phyloP scores from a whole-genome alignment of 2,329 filamentous ascomycete genomes.

The Fusarium drepaniforme region DNA sequence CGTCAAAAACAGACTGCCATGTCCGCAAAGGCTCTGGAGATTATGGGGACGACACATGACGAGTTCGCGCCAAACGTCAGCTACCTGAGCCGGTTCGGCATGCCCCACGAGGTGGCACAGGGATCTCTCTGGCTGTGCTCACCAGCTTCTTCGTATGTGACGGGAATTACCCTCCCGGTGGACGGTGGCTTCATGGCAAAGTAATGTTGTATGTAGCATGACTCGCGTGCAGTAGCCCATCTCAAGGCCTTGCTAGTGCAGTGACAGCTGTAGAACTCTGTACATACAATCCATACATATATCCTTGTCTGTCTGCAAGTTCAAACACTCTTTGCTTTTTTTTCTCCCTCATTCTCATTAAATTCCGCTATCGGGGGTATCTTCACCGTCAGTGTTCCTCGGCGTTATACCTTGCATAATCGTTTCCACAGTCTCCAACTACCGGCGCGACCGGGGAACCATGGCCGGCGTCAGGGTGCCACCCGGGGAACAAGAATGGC shows the following conservation, averaged over 20 bases:
- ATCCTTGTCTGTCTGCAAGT: background rate
- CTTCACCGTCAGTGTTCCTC: background rate
- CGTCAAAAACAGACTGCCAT: constrained; percentile 20
- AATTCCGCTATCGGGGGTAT: background rate
- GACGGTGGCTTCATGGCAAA: constrained; percentile 26
- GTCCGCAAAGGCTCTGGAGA: constrained; percentile 28
- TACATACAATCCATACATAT: background rate
- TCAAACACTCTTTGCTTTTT: background rate
- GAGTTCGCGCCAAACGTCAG: constrained; percentile 31
- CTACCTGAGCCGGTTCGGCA: constrained; percentile 27
- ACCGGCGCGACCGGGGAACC: background rate
- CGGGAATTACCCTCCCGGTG: constrained; percentile 23
- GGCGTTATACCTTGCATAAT: background rate
- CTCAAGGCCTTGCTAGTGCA: background rate
- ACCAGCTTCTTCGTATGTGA: constrained; percentile 23
- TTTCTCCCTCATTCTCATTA: background rate
- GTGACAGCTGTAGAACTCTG: background rate
- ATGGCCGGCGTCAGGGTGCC: background rate
- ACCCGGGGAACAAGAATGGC: background rate
- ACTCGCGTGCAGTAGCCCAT: background rate
- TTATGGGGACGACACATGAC: constrained; percentile 35
- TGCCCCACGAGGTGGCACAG: constrained; percentile 29
- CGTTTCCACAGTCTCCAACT: background rate
- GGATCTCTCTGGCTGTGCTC: constrained; percentile 28
- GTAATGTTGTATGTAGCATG: constrained; percentile 6